Evolutionary conservation across 495 filamentous ascomycete species (phyloP).

Genomic region (Niebla homalea): DNA sequence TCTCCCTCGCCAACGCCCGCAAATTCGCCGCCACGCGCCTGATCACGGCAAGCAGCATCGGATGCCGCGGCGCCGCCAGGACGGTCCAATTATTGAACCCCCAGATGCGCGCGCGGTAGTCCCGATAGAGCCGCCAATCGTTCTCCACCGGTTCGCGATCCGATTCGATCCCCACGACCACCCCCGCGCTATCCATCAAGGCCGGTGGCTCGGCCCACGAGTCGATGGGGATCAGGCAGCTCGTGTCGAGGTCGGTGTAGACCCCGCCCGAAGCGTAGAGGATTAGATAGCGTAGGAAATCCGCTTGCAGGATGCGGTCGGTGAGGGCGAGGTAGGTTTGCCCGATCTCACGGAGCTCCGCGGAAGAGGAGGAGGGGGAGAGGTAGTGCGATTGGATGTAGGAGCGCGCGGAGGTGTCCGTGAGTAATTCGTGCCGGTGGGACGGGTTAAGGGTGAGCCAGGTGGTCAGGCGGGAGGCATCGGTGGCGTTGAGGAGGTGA

Average conservation of each 20-base stretch:
- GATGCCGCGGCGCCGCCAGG: slow-evolving; percentile 45
- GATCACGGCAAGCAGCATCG: slow-evolving; percentile 48
- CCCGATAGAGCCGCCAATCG: slow-evolving; percentile 45
- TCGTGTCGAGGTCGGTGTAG: slow-evolving; percentile 26
- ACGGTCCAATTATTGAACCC: slow-evolving; percentile 58
- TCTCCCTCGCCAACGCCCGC: slow-evolving; percentile 37
- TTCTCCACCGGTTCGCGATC: slow-evolving; percentile 36
- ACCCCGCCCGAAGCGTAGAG: slow-evolving; percentile 41
- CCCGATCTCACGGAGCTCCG: slow-evolving; percentile 38
- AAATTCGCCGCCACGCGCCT: slow-evolving; percentile 49
- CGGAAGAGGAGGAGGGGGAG: slow-evolving; percentile 41
- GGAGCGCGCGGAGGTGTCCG: slow-evolving; percentile 43
- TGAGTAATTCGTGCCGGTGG: slow-evolving; percentile 50
- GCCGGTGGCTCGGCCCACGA: slow-evolving; percentile 28
- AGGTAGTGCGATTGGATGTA: slow-evolving; percentile 50
- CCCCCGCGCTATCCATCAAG: slow-evolving; percentile 33
- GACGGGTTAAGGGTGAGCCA: slow-evolving; percentile 47
- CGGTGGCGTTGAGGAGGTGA: slow-evolving; percentile 41
- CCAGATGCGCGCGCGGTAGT: slow-evolving; percentile 42
- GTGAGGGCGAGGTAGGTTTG: slow-evolving; percentile 41
- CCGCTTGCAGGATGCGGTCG: slow-evolving; percentile 43
- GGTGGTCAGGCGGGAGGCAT: slow-evolving; percentile 36
- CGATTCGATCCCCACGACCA: slow-evolving; percentile 39
- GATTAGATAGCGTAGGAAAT: slow-evolving; percentile 40
- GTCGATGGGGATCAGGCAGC: slow-evolving; percentile 30